Evolutionary conservation across 352 stramenopile species (phyloP).

Genomic region (Pythium brachiatum): DNA sequence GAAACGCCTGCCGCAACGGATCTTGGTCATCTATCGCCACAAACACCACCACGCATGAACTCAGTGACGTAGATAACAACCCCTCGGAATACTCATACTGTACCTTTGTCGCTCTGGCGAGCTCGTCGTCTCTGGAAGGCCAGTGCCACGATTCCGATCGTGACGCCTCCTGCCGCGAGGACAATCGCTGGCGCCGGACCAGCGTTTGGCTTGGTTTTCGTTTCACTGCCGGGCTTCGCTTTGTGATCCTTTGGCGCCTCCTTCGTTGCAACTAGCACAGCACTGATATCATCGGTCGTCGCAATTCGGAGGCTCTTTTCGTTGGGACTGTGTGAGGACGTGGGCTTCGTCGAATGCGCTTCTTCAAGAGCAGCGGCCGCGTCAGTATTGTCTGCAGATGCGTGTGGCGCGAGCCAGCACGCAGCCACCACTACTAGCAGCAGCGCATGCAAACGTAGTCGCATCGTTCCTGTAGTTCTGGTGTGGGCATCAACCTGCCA

Average conservation of each 20-base stretch:
- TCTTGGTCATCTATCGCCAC: conserved; percentile 25
- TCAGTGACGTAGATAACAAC: background rate
- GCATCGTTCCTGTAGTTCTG: background rate
- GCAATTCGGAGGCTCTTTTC: background rate
- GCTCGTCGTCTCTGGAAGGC: conserved; percentile 17
- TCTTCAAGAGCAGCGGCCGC: background rate
- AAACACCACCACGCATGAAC: background rate
- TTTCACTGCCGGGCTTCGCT: background rate
- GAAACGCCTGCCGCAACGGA: conserved; percentile 52
- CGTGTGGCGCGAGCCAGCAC: conserved; percentile 4
- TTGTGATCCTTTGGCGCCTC: background rate
- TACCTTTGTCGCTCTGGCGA: conserved; percentile 19
- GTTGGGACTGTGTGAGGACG: background rate
- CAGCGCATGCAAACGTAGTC: background rate
- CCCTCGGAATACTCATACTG: background rate
- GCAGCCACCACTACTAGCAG: background rate
- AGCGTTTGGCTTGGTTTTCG: background rate
- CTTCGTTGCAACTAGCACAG: background rate
- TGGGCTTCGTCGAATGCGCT: background rate
- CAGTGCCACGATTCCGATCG: conserved; percentile 17
- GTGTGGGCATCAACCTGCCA: background rate
- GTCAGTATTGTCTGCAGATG: background rate
- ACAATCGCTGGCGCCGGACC: conserved; percentile 8
- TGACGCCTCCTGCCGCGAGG: conserved; percentile 8
- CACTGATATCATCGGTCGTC: background rate